phyloP scores from a whole-genome alignment of 2,329 filamentous ascomycete species.

The Bipolaris oryzae region DNA sequence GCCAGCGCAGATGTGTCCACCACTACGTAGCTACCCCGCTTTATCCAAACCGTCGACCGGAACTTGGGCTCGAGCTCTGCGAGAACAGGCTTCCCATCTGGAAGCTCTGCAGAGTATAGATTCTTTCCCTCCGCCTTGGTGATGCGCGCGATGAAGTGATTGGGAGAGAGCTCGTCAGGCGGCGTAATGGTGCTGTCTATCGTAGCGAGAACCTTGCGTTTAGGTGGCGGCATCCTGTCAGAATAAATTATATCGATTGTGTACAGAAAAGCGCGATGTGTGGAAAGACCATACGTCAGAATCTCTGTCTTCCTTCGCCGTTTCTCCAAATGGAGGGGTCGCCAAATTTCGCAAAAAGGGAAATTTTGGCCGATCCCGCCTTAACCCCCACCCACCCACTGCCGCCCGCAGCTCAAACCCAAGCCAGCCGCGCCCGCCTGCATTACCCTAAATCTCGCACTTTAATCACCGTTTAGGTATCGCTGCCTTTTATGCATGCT shows the following conservation, averaged over 20 bases:
- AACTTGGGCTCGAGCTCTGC: constrained; percentile 85
- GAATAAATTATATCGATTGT: background rate
- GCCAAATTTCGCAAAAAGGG: constrained; percentile 11
- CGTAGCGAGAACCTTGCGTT: constrained; percentile 77
- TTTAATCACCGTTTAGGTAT: constrained; percentile 15
- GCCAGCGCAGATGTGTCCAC: constrained; percentile 72
- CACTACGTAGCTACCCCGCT: constrained; percentile 84
- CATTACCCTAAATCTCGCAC: constrained; percentile 14
- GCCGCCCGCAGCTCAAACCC: constrained; percentile 1
- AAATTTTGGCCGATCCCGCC: constrained; percentile 11
- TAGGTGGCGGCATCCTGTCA: constrained; percentile 69
- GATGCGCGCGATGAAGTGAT: constrained; percentile 74
- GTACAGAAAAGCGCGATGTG: background rate
- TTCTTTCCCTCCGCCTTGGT: constrained; percentile 86
- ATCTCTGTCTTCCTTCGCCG: background rate
- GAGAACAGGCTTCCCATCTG: constrained; percentile 66
- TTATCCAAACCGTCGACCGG: constrained; percentile 92
- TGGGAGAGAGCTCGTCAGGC: constrained; percentile 59
- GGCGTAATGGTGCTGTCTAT: constrained; percentile 72
- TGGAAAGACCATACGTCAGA: background rate
- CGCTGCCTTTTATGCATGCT: constrained; percentile 1
- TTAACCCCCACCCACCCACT: background rate
- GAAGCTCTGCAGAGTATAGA: constrained; percentile 78
- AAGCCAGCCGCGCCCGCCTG: background rate
- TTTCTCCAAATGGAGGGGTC: constrained; percentile 12